Base-by-base conservation (phyloP, 1,284 basidiomycete species). In the Marasmius oreades region DNA sequence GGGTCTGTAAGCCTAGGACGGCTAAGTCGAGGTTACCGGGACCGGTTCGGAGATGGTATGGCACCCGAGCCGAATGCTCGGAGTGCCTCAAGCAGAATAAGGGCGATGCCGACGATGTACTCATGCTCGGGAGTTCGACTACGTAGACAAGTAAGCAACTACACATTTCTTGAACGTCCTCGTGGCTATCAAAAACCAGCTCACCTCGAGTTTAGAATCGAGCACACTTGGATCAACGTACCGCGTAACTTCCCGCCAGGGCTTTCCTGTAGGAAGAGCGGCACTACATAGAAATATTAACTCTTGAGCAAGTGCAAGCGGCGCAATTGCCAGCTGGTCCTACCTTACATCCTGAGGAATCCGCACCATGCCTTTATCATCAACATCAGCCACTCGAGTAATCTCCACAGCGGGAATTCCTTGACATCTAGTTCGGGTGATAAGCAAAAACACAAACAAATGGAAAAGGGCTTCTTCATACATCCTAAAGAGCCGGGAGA, bases 401-500 rank as follows among this genome's bases (percentile, higher is more conserved):
- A 92, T 77, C 70, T 92, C 89, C 23, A 87, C 73, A n/a, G 85
- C 83, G 53, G 88, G 81, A 53, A 70, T 68, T 36, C 78, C 76
- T 47, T 76, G 73, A 66, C 89, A 92, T 60, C 90, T 92, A 63
- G 43, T 56, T 52, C 50, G 31, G 46, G 46, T 10, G 28, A 31
- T 31, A 31, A 31, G 28, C n/a, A 31, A 5, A 31, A 31, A 31
- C 28, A 55, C 36, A 45, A 46, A 58, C 28, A 47, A 51, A 39
- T 53, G 46, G 37, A 36, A 55, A 26, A 44, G 52, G 44, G 28
- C 36, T 18, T 14, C 34, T 54, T 76, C 85, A 69, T 65, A 88
- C 89, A 89, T 73, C 69, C 77, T 76, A 64, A 92, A 87, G 42
- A 92, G 77, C 14, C 90, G 81, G 31, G 85, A 81, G 48, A 92